Evolutionary conservation across 202 grass and related monocot species (phyloP).

Genomic region (Saccharum hybrid): DNA sequence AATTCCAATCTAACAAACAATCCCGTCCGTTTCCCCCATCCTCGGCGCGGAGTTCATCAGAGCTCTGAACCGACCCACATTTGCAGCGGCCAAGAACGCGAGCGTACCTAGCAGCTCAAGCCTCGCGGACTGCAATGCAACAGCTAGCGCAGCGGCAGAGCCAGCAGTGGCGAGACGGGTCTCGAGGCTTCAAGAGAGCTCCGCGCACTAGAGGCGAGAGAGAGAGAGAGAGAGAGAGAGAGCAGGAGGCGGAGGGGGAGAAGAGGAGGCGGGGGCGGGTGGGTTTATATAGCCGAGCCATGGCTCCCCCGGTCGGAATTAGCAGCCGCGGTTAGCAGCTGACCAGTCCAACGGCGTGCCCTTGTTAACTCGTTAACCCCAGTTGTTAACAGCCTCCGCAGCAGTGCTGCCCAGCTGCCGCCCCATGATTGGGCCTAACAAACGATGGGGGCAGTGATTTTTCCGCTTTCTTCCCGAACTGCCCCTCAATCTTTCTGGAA

Average conservation of each 20-base stretch:
- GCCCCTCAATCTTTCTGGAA: conserved; percentile 11
- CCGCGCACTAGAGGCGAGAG: background rate
- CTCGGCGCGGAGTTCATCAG: conserved; percentile 2
- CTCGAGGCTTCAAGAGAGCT: conserved; percentile 40
- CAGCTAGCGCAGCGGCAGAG: conserved; percentile 27
- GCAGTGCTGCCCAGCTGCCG: conserved; percentile 43
- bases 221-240: conserved; percentile 39
- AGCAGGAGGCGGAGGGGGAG: conserved; percentile 55
- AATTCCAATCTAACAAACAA: background rate
- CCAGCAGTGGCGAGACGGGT: background rate
- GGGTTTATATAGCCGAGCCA: conserved; percentile 64
- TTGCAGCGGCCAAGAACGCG: conserved; percentile 46
- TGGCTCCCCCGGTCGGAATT: conserved; percentile 23
- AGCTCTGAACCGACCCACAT: conserved; percentile 52
- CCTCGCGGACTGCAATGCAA: conserved; percentile 46
- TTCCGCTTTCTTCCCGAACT: background rate
- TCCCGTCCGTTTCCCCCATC: background rate
- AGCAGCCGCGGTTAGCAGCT: conserved; percentile 46
- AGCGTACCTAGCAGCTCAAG: conserved; percentile 48
- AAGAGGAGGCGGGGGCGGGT: conserved; percentile 36
- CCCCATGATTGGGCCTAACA: conserved; percentile 40
- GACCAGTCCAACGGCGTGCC: conserved; percentile 33
- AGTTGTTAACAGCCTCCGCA: conserved; percentile 49
- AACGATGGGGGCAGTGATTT: background rate
- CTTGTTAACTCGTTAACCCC: conserved; percentile 31